Evolutionary conservation across 768 basidiomycete genomes (phyloP), one percentile per base, ranked within the genome.

Genomic region (Lactarius vividus): DNA sequence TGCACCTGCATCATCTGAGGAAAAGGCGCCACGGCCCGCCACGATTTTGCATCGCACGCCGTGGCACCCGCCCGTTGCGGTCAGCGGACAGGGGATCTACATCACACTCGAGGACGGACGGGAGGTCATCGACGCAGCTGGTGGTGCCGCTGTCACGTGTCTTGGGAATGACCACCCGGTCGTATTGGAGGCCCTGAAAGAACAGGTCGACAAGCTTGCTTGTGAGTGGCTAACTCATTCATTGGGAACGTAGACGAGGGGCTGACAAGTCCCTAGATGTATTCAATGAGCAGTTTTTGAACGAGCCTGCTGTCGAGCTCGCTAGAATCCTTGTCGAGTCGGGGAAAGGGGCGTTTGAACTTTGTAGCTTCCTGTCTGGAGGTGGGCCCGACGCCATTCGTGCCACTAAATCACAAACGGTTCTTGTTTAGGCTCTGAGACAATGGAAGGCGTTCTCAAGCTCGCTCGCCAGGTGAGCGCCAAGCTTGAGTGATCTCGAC

Each of bases 361-460:
- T 85, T 11, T 84, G 81, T 65, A 87, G 86, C 2, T 93, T 93
- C 72, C 81, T 86, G 20, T 87, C 89, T 52, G 92, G 92, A 75
- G 93, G 93, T 84, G 70, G 64, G 79, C 71, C 33, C 44, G 4
- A 53, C 28, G 59, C 54, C 23, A 13, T 46, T 40, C n/a, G n/a
- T 44, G 28, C 28, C 11, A 23, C 37, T 13, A 15, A 11, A 59
- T 39, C 4, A 29, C 5, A 2, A 23, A 15, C 42, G 1, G 44
- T 52, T 35, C 8, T 64, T 55, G 39, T 57, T 31, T 61, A 93
- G 92, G 92, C 57, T 89, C 92, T 2, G 94, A 96, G 75, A 92
- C 93, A 0, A 91, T 94, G 89, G 94, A 96, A 69, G 83, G 85
- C 64, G 88, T 85, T n/a, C 80, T 94, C 62, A 96, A 96, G 76